phyloP scores from a whole-genome alignment of 768 basidiomycete genomes.

The Macrocybe gigantea region DNA sequence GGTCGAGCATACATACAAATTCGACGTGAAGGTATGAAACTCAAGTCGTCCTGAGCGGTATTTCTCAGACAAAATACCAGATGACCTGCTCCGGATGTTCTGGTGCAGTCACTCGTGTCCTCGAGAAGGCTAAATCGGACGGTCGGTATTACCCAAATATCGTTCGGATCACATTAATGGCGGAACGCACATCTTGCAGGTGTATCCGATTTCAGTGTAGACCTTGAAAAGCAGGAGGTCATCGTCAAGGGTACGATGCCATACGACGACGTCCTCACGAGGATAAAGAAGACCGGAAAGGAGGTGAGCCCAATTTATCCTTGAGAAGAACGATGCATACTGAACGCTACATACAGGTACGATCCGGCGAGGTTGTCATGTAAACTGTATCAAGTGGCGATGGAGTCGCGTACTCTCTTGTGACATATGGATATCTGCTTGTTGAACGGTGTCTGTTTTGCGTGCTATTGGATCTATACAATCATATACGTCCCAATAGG shows the following conservation, averaged over 20 bases:
- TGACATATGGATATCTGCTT: too few relatives aligned
- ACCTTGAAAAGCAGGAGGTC: conserved; percentile 68
- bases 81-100: conserved; percentile 90
- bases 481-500: too few relatives aligned
- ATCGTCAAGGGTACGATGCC: conserved; percentile 52
- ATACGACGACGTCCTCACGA: conserved; percentile 62
- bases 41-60: background rate
- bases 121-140: conserved; percentile 59
- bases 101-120: conserved; percentile 69
- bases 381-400: conserved; percentile 12
- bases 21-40: conserved; percentile 69
- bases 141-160: conserved; percentile 13
- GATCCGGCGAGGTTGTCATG: conserved; percentile 41
- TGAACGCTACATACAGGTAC: conserved; percentile 19
- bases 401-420: too few relatives aligned
- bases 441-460: too few relatives aligned
- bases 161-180: background rate
- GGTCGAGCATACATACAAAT: conserved; percentile 57
- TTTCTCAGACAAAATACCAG: conserved; percentile 25
- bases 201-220: conserved; percentile 52
- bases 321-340: background rate
- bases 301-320: conserved; percentile 44
- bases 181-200: conserved; percentile 28
- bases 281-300: conserved; percentile 91
- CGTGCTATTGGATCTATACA: too few relatives aligned